Base-by-base conservation (phyloP, 768 basidiomycete genomes). In the Russula dissimulans region DNA sequence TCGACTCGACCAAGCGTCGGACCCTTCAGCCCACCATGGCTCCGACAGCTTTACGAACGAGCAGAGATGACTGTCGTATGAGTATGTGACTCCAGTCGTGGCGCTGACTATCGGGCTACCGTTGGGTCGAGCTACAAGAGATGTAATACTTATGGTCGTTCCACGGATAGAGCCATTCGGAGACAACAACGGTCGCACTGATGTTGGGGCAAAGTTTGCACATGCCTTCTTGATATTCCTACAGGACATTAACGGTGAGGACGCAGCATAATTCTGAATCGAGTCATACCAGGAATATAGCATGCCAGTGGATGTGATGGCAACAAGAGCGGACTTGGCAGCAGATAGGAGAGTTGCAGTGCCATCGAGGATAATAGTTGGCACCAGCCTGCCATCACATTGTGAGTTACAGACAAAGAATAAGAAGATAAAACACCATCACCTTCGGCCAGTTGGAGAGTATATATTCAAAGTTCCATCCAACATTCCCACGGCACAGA, bases 381-480 rank as follows among this genome's bases (percentile, higher is more conserved):
- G 86, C 77, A 95, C 83, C 29, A 91, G 69, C 67, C 95, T 97
- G 53, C 44, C 49, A 43, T 57, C 18, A 44, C 15, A 9, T 48
- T 1, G 59, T 42, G 45, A 42, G 52, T 22, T 32, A 18, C 14
- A 41, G 51, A 49, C 11, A 22, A 12, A 10, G 39, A 41, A 11
- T 14, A 41, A 29, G 29, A 6, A 34, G 22, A 9, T 17, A 50
- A 58, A 12, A 12, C 82, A 11, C 42, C 53, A 48, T 57, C 65
- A 93, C 95, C 87, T 81, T 70, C 94, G 75, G 5, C 95, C 95
- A 0, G 85, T 85, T 49, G 80, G 80, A 4, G 92, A 89, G 72
- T 97, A 97, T 10, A 95, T 82, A 62, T 79, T 81, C n/a, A 98
- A 74, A 4, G 78, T 79, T 0, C 89, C 91, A 70, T 97, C 93